Base-by-base conservation (phyloP, 2,329 filamentous ascomycete species). In the Colletotrichum tamarilloi region DNA sequence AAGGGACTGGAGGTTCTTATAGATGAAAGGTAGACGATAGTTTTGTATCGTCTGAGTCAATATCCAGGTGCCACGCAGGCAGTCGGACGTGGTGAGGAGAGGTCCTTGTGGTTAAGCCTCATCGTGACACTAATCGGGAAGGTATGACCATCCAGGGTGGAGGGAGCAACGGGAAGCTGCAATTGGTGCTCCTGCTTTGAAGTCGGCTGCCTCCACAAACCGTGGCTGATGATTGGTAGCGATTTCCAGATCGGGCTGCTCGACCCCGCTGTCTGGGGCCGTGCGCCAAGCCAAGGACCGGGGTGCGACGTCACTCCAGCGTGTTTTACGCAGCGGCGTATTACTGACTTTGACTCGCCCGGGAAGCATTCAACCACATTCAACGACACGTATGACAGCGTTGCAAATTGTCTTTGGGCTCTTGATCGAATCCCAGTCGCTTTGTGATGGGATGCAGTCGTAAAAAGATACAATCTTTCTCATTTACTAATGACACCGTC, bases 241-340 rank as follows among this genome's bases (percentile, higher is more conserved):
- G 38, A 5, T 3, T 53, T 19, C 19, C 38, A 14, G 55, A 52
- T 49, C 32, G 30, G 56, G 55, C 14, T 42, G 32, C 19, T 14
- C n/a, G 8, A 35, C 12, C 53, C 16, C 60, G n/a, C 28, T 14
- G 9, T 1, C 28, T 6, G 0, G n/a, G 8, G n/a, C n/a, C 19
- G n/a, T 22, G 52, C 16, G 19, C 24, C 49, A 24, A 59, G 24
- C 6, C 65, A 59, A 14, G 30, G 57, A 22, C 24, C n/a, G 9
- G 14, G 53, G 28, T 19, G 24, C 56, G 19, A 32, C 12, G 24
- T 30, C 11, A 46, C 52, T n/a, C 8, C 63, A 46, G 6, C 67
- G 52, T 62, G 58, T 72, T 68, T 68, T 72, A 49, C 69, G 69
- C 65, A 68, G 30, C 65, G 42, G 69, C 69, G 69, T 22, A 72